Conservation (phyloP, 169 alveolate species). For the Amoebophrya sp. region DNA sequence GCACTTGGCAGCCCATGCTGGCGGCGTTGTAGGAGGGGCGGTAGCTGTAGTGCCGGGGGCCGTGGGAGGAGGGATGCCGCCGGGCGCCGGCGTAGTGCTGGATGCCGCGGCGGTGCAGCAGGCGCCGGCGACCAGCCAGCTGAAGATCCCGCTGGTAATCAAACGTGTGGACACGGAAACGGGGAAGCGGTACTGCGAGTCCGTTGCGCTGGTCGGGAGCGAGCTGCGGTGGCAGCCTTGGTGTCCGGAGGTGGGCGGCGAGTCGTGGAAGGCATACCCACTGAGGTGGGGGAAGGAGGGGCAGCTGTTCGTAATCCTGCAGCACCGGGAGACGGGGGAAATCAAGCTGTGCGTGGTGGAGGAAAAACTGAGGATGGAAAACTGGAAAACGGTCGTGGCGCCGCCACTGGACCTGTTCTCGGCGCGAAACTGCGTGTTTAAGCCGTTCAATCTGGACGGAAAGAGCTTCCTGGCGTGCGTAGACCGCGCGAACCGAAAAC, state of each 20-base stretch:
- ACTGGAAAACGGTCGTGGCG: neutral
- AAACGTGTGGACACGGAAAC: too few species aligned
- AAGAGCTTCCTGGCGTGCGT: neutral
- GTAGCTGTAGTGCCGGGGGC: too few species aligned
- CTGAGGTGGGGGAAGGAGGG: neutral
- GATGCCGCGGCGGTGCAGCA: neutral
- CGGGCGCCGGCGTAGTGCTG: too few species aligned
- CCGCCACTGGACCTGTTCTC: neutral
- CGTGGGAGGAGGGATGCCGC: too few species aligned
- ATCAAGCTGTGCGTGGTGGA: neutral
- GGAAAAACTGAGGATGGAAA: neutral
- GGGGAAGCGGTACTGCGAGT: neutral
- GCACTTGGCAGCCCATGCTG: too few species aligned
- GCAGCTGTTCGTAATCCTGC: neutral
- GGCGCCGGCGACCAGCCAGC: neutral
- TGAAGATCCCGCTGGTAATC: too few species aligned
- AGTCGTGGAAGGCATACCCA: neutral
- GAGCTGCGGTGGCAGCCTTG: neutral
- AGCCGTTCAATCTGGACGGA: neutral
- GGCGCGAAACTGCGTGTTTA: neutral
- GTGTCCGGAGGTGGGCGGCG: neutral
- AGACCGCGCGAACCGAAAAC: neutral
- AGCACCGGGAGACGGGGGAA: neutral
- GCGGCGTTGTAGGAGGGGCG: too few species aligned
- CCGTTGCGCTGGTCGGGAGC: neutral